Percentiles rank a stretch among this genome's conserved stretches.
Conservation (phyloP, 345 rosid species). For the Citrus maxima region DNA sequence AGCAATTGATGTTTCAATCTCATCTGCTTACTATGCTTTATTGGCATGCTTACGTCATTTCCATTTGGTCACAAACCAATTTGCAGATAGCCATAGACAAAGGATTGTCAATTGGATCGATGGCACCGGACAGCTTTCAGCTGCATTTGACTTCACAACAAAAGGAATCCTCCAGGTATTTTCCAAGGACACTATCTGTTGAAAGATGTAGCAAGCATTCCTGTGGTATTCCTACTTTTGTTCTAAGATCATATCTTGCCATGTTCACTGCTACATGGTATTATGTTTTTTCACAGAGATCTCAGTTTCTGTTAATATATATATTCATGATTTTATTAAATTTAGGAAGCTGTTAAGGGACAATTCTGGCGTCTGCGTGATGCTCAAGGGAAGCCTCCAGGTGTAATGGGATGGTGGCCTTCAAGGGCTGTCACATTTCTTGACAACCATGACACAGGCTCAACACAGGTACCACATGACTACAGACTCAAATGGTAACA, state of each 20-base stretch:
- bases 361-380: slow-evolving; percentile 83
- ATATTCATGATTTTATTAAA: slow-evolving; percentile 6
- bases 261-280: background rate
- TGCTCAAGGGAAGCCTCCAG: slow-evolving; percentile 83
- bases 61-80: background rate
- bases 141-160: slow-evolving; percentile 94
- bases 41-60: background rate
- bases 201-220: background rate
- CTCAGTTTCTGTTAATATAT: background rate
- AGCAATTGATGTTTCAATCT: background rate
- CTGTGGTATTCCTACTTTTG: background rate
- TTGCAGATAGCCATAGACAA: slow-evolving; percentile 78
- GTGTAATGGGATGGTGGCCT: slow-evolving; percentile 97
- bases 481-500: background rate
- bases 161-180: slow-evolving; percentile 86
- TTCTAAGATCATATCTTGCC: background rate
- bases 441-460: slow-evolving; percentile 94
- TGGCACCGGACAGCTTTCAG: slow-evolving; percentile 65
- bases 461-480: slow-evolving; percentile 60
- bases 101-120: slow-evolving; percentile 84
- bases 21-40: background rate
- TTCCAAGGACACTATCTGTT: background rate
- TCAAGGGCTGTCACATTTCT: slow-evolving; percentile 86
- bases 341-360: slow-evolving; percentile 87
- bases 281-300: background rate